A percentile compares a stretch with the other conserved stretches of the same genome.
These are phyloP conservation scores for Ceratobasidium papillatum DNA, from an alignment of 1,284 basidiomycete species.

Conservation along the genomic window DNA sequence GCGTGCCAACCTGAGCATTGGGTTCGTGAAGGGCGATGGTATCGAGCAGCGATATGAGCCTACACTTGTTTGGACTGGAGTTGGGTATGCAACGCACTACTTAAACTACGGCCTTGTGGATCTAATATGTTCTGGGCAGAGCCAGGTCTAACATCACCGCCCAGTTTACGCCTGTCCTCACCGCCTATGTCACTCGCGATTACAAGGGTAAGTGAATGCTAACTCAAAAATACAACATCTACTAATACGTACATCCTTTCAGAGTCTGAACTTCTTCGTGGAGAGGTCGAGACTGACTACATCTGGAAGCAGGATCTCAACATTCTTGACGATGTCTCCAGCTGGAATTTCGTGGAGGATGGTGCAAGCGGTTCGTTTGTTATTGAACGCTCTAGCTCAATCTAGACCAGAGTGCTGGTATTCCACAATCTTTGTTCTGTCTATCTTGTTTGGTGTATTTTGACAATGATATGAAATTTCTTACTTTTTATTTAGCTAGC, in stretches of 20 bases:
- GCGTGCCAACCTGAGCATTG: slow-evolving; percentile 23
- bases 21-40: slow-evolving; percentile 24
- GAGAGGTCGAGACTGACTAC: slow-evolving; percentile 19
- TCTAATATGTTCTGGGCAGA: background rate
- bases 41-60: slow-evolving; percentile 30
- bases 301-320: slow-evolving; percentile 29
- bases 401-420: background rate
- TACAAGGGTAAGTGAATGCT: background rate
- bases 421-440: background rate
- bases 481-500: too few relatives aligned
- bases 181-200: slow-evolving; percentile 28
- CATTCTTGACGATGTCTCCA: slow-evolving; percentile 28
- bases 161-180: slow-evolving; percentile 27
- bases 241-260: background rate
- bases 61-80: slow-evolving; percentile 23
- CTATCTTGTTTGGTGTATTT: background rate
- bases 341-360: slow-evolving; percentile 35
- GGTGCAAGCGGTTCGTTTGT: background rate
- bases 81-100: background rate
- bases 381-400: background rate
- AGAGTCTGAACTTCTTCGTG: slow-evolving; percentile 20
- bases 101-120: background rate
- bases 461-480: background rate
- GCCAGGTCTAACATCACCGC: slow-evolving; percentile 33
- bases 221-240: background rate